Evolutionary conservation across 2,329 filamentous ascomycete genomes (phyloP).

Genomic region (Fusarium chuoi): DNA sequence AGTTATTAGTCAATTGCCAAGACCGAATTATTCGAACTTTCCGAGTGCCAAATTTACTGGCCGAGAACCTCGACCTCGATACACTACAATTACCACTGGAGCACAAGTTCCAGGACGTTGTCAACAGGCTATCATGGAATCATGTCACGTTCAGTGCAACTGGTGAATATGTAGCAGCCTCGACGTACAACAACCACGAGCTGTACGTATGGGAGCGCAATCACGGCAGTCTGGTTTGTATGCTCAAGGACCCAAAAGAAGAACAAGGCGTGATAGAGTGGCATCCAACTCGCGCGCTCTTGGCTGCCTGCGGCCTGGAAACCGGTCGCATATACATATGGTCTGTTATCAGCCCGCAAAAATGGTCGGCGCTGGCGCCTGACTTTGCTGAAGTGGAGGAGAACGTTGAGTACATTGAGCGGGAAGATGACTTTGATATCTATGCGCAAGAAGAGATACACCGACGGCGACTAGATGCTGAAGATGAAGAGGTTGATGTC

Average conservation of each 20-base stretch:
- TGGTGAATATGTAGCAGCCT: constrained; percentile 95
- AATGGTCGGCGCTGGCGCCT: constrained; percentile 95
- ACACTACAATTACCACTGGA: constrained; percentile 91
- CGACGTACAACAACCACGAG: constrained; percentile 98
- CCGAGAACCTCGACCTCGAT: constrained; percentile 78
- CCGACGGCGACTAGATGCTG: constrained; percentile 86
- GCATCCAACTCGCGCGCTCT: constrained; percentile 88
- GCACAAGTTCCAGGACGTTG: constrained; percentile 98
- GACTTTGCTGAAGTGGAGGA: constrained; percentile 98
- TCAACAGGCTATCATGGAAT: constrained; percentile 96
- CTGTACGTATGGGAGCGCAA: constrained; percentile 98
- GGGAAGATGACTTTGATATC: constrained; percentile 97
- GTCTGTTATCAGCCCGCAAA: constrained; percentile 94
- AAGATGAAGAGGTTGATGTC: constrained; percentile 95
- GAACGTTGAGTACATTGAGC: constrained; percentile 95
- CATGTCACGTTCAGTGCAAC: constrained; percentile 95
- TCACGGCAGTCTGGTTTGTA: constrained; percentile 93
- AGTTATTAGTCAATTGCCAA: constrained; percentile 90
- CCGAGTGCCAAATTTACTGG: constrained; percentile 81
- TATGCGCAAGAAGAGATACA: constrained; percentile 95
- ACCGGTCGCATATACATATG: constrained; percentile 94
- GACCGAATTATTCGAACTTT: constrained; percentile 96
- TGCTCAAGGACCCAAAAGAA: constrained; percentile 95
- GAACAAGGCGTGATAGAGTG: constrained; percentile 97
- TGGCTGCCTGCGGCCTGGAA: constrained; percentile 92